Evolutionary conservation across 2,329 filamentous ascomycete genomes (phyloP), one percentile per base, ranked within the genome.

Genomic region (Geosmithia morbida): DNA sequence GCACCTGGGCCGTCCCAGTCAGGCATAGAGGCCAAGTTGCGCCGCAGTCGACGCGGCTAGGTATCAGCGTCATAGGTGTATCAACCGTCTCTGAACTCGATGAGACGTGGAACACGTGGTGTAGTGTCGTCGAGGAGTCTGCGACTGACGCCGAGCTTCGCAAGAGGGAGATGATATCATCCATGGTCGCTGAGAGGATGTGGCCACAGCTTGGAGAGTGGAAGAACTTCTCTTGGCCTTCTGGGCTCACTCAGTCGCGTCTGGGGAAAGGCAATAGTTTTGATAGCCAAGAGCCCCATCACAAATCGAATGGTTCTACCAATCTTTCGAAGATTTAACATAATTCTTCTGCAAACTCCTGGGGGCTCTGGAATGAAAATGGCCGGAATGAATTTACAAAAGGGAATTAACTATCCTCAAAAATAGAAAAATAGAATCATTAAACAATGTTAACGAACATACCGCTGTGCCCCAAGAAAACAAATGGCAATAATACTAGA

Each of bases 221-320:
- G 71, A 74, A 75, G 51, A 77, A 81, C 53, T 83, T 74, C 53
- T 67, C 72, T 3, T 86, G 82, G 82, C 66, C 69, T 39, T 82
- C 77, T 53, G 81, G 81, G 1, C 40, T 43, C 26, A 20, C 17
- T 5, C 44, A 46, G n/a, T n/a, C 33, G 33, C 33, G 11, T 11
- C 5, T 16, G 11, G 3, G 6, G 3, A 11, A 37, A 16, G 33
- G 11, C 14, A 37, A 37, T 37, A 11, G 14, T 3, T 37, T 37
- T 37, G 33, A 37, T 16, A 11, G 13, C 11, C 33, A 13, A 37
- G 33, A 13, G 10, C 33, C 33, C 11, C 10, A 16, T 11, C 3
- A 37, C 14, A 37, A 37, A 37, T 3, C 11, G 13, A 37, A 37
- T 11, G 33, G 33, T 3, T 11, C 10, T 37, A 11, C 33, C 13